Evolutionary conservation across 495 filamentous ascomycete genomes (phyloP).

Genomic region (Margaritispora aquatica): DNA sequence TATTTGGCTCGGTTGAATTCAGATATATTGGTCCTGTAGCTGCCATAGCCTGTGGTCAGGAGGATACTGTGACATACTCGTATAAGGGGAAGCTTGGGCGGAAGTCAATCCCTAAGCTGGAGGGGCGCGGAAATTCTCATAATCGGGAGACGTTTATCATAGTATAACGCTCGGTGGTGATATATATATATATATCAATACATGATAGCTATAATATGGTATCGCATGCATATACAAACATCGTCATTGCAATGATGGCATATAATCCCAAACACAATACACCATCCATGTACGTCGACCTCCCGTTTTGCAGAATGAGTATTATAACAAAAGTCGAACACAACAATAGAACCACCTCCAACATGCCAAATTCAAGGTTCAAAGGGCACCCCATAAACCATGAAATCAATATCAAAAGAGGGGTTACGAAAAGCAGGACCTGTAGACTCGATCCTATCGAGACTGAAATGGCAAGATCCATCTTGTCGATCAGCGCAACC

Average conservation of each 20-base stretch:
- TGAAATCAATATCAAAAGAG: conserved; percentile 36
- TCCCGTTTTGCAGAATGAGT: not conserved
- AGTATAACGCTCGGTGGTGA: too few relatives aligned
- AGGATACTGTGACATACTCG: not conserved
- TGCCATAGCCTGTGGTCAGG: not conserved
- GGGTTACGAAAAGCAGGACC: conserved; percentile 43
- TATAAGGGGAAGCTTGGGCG: not conserved
- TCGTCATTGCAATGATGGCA: not conserved
- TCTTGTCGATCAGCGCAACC: conserved; percentile 85
- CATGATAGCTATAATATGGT: not conserved
- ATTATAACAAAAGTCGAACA: not conserved
- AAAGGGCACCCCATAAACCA: conserved; percentile 27
- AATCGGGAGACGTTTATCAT: not conserved
- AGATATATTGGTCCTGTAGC: not conserved
- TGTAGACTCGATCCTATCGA: conserved; percentile 82
- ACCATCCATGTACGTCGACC: not conserved
- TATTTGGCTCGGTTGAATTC: not conserved
- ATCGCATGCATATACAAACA: not conserved
- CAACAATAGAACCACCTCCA: not conserved
- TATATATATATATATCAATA: too few relatives aligned
- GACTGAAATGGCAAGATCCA: conserved; percentile 84
- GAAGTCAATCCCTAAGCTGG: not conserved
- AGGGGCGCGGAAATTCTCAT: not conserved
- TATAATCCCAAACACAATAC: not conserved
- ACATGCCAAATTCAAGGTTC: not conserved